phyloP scores from a whole-genome alignment of 129 eudicot species.

The Lonicera japonica region DNA sequence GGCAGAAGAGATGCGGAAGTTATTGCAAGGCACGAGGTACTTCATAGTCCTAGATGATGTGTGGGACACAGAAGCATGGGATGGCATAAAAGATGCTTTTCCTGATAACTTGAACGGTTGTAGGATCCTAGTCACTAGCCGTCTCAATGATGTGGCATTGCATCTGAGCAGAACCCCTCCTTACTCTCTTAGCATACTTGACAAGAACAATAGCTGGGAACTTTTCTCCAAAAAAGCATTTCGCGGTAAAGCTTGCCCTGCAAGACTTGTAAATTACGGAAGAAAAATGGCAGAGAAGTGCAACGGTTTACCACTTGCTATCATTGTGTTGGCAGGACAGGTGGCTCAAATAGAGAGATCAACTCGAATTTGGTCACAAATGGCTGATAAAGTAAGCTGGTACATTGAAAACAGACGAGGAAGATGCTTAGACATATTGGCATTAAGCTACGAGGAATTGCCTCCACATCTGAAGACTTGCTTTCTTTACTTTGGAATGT shows the following conservation, averaged over 20 bases:
- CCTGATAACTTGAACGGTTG: too few relatives aligned
- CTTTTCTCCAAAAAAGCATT: background rate
- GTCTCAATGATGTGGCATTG: constrained; percentile 1
- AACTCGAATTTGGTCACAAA: background rate
- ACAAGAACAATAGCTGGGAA: background rate
- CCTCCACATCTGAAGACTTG: too few relatives aligned
- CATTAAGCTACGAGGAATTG: too few relatives aligned
- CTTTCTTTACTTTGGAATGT: constrained; percentile 14
- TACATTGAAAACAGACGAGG: background rate
- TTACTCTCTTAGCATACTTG: constrained; percentile 4
- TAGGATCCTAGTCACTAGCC: too few relatives aligned
- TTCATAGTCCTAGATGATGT: too few relatives aligned
- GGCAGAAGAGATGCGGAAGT: background rate
- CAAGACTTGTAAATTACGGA: background rate
- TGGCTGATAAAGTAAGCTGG: background rate
- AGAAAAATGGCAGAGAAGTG: constrained; percentile 7
- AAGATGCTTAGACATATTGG: constrained; percentile 3
- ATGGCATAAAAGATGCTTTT: constrained; percentile 1
- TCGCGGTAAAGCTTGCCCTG: background rate
- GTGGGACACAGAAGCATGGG: constrained; percentile 13
- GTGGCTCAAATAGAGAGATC: background rate
- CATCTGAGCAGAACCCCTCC: background rate
- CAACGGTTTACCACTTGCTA: too few relatives aligned
- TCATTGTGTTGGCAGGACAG: constrained; percentile 1
- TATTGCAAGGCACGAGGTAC: constrained; percentile 3